A percentile compares a stretch with the other conserved stretches of the same genome.
Evolutionary conservation across 1,284 basidiomycete genomes (phyloP).

Genomic region (Boletus smithii): DNA sequence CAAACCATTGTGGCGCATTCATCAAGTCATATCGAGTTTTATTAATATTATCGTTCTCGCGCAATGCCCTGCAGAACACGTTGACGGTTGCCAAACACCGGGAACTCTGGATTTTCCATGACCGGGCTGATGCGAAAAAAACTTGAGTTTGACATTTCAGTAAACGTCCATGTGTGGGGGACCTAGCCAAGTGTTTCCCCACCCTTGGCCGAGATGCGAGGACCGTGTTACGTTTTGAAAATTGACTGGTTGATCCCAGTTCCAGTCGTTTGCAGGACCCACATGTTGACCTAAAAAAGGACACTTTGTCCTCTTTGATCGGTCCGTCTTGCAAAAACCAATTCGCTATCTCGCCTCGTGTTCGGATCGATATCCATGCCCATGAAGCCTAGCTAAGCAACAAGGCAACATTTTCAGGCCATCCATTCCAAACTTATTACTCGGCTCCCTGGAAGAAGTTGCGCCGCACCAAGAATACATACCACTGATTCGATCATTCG

Average conservation of each 20-base stretch:
- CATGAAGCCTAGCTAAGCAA: constrained; percentile 1
- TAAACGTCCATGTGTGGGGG: background rate
- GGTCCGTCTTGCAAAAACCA: background rate
- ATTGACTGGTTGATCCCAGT: background rate
- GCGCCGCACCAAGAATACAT: constrained; percentile 1
- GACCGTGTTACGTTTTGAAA: background rate
- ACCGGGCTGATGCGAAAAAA: constrained; percentile 1
- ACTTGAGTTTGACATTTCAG: constrained; percentile 9
- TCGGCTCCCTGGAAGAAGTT: background rate
- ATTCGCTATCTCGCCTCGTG: constrained; percentile 14
- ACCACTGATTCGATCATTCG: constrained; percentile 2
- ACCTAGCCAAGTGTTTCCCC: background rate
- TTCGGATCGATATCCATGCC: constrained; percentile 7
- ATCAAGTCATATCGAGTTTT: background rate
- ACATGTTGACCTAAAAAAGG: background rate
- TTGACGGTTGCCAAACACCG: background rate
- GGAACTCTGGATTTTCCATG: background rate
- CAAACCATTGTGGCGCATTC: background rate
- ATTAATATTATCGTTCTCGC: background rate
- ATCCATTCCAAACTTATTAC: background rate
- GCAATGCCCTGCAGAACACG: background rate
- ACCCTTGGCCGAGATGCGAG: background rate
- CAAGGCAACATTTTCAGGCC: background rate
- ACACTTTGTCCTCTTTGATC: background rate
- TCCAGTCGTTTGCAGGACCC: background rate